Conservation (phyloP, 2,329 filamentous ascomycete species). For the Ilyonectria robusta region DNA sequence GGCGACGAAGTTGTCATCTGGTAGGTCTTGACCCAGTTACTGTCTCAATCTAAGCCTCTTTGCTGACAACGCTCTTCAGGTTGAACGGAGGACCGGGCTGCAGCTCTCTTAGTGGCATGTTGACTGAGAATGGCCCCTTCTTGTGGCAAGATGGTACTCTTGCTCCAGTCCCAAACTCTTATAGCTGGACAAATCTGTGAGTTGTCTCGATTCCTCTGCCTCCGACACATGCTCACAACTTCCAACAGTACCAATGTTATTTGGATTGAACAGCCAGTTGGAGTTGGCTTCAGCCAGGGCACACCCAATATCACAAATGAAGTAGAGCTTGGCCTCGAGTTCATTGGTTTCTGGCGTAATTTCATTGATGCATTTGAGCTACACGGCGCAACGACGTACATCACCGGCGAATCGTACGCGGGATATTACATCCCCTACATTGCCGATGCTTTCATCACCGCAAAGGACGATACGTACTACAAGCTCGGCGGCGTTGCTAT, state of each 20-base stretch:
- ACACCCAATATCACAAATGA: constrained; percentile 75
- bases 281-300: constrained; percentile 79
- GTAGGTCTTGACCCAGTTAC: constrained; percentile 38
- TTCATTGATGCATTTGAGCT: constrained; percentile 80
- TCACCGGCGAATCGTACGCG: constrained; percentile 80
- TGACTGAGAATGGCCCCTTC: constrained; percentile 85
- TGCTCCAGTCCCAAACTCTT: constrained; percentile 75
- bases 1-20: constrained; percentile 74
- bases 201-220: accelerated
- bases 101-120: constrained; percentile 55
- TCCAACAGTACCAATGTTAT: constrained; percentile 75
- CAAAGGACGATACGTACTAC: constrained; percentile 75
- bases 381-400: constrained; percentile 77
- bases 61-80: constrained; percentile 72
- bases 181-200: constrained; percentile 78
- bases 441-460: constrained; percentile 78
- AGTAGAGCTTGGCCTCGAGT: constrained; percentile 78
- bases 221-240: accelerated
- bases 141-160: constrained; percentile 79
- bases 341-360: constrained; percentile 85
- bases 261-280: constrained; percentile 79
- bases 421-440: constrained; percentile 81
- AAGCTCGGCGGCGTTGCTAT: constrained; percentile 79
- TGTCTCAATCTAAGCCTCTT: not conserved
- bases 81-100: constrained; percentile 48